Evolutionary conservation across 2,329 filamentous ascomycete species (phyloP).

Genomic region (Colletotrichum noveboracense): DNA sequence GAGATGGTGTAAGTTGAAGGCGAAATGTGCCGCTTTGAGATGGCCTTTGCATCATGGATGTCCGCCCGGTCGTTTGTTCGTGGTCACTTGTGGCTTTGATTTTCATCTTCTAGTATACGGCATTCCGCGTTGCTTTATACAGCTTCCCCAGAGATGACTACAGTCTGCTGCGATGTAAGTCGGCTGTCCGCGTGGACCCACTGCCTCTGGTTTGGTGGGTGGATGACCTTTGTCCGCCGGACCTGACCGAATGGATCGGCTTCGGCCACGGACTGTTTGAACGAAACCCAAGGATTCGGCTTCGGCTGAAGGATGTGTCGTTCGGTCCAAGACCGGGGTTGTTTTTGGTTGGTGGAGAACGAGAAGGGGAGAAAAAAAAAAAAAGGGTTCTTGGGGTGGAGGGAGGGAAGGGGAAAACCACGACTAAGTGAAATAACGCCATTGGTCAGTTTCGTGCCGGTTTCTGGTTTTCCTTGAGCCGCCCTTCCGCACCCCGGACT

Average conservation of each 20-base stretch:
- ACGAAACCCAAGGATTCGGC: neutral
- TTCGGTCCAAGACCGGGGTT: neutral
- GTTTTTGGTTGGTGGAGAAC: neutral
- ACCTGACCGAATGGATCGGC: neutral
- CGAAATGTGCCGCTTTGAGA: neutral
- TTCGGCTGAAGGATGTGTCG: neutral
- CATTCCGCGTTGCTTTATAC: neutral
- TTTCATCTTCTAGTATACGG: neutral
- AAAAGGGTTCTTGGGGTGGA: neutral
- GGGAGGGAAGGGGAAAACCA: neutral
- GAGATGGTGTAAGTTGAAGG: neutral
- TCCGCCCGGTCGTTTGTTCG: neutral
- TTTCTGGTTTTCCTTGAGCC: neutral
- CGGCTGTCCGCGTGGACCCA: neutral
- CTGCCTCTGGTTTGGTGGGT: neutral
- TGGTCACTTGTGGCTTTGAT: neutral
- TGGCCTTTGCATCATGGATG: neutral
- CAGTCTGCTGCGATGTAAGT: neutral
- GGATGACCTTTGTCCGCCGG: neutral
- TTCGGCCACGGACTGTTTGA: neutral
- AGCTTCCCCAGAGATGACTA: neutral
- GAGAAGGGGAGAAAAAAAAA: too few relatives aligned
- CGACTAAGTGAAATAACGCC: constrained; percentile 15
- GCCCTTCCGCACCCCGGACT: neutral
- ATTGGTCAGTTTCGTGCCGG: neutral